Percentiles rank a stretch among this genome's conserved stretches.
Conservation (phyloP, 306 rosid species). For the Inga laurina region DNA sequence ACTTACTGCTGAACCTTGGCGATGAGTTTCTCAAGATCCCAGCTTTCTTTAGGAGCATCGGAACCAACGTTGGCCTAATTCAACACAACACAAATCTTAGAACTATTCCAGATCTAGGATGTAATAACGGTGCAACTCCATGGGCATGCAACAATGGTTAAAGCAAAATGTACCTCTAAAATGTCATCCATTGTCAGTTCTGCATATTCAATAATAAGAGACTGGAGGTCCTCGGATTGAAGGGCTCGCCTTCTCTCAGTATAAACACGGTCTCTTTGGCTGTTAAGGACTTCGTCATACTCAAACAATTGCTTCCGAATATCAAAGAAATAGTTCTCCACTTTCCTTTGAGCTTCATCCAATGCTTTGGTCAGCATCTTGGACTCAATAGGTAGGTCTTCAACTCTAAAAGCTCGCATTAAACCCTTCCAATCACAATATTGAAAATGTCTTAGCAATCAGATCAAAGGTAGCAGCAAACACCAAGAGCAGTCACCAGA, state of each 20-base stretch:
- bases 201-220: constrained; percentile 92
- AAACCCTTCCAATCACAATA: constrained; percentile 68
- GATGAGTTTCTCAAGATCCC: constrained; percentile 93
- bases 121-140: constrained; percentile 4
- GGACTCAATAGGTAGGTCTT: constrained; percentile 96
- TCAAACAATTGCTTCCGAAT: constrained; percentile 96
- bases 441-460: constrained; percentile 10
- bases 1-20: constrained; percentile 97
- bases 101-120: not conserved
- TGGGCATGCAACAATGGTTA: constrained; percentile 17
- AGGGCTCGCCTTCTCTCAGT: constrained; percentile 97
- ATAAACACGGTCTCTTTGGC: constrained; percentile 95
- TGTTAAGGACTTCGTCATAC: constrained; percentile 91
- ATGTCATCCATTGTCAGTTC: constrained; percentile 97
- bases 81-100: constrained; percentile 25
- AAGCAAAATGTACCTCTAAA: constrained; percentile 55
- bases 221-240: constrained; percentile 74
- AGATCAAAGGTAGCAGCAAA: constrained; percentile 28
- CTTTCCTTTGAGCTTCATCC: constrained; percentile 98
- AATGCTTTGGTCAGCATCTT: constrained; percentile 98
- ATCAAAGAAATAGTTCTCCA: constrained; percentile 94
- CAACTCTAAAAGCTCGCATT: constrained; percentile 96
- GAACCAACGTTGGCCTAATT: constrained; percentile 90
- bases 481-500: constrained; percentile 27
- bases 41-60: constrained; percentile 81